phyloP scores from a whole-genome alignment of 2,329 filamentous ascomycete genomes.

The Periconia digitata region DNA sequence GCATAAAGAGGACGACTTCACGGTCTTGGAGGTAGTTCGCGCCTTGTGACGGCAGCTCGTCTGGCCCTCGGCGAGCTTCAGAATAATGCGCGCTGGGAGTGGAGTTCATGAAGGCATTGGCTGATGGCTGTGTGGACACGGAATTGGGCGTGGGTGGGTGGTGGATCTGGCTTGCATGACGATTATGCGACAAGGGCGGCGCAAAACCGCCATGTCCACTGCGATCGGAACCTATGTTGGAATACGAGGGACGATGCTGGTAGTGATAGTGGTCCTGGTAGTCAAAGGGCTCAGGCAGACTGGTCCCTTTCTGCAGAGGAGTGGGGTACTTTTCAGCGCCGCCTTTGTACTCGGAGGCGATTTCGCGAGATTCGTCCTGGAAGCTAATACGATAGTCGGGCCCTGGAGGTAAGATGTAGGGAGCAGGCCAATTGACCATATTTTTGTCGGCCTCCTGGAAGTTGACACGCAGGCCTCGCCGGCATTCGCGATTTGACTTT shows the following conservation, averaged over 20 bases:
- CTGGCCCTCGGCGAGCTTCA: background rate
- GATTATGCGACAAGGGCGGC: constrained; percentile 1
- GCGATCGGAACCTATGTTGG: constrained; percentile 7
- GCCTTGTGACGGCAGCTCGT: constrained; percentile 22
- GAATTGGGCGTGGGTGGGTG: constrained; percentile 41
- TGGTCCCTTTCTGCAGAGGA: background rate
- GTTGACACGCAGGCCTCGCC: constrained; percentile 82
- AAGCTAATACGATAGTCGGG: constrained; percentile 75
- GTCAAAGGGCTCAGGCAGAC: constrained; percentile 2
- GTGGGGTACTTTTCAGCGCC: constrained; percentile 73
- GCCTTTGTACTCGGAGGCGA: constrained; percentile 86
- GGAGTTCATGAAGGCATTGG: constrained; percentile 50
- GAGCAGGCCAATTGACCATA: constrained; percentile 48
- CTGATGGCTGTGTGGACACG: constrained; percentile 53
- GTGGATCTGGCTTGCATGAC: constrained; percentile 9
- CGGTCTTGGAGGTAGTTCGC: constrained; percentile 67
- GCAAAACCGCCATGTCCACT: constrained; percentile 4
- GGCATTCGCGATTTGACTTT: constrained; percentile 84
- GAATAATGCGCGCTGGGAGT: constrained; percentile 26
- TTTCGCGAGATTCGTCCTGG: constrained; percentile 83
- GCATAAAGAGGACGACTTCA: constrained; percentile 86
- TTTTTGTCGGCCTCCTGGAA: constrained; percentile 84
- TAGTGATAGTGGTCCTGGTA: constrained; percentile 10
- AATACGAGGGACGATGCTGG: constrained; percentile 14
- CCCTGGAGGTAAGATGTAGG: constrained; percentile 49